These are phyloP conservation scores for Eryngium alpinum DNA, from an alignment of 140 eudicot species.

Conservation along the genomic window DNA sequence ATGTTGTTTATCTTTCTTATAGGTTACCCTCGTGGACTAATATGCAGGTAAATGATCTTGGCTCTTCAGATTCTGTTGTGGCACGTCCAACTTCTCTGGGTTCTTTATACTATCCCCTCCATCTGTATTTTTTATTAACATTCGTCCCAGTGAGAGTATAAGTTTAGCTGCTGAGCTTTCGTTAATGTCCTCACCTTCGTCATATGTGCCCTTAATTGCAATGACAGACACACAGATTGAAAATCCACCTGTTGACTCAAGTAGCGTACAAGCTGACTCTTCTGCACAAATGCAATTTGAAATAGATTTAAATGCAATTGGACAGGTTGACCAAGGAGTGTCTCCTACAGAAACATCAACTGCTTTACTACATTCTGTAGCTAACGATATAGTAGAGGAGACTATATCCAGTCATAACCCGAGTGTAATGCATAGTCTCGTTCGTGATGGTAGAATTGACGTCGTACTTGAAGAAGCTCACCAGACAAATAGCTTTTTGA, in stretches of 20 bases:
- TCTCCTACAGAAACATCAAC: conserved; percentile 29
- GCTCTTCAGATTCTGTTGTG: conserved; percentile 80
- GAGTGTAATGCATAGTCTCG: conserved; percentile 12
- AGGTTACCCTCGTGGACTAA: conserved; percentile 22
- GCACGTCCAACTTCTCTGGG: conserved; percentile 73
- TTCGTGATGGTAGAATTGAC: conserved; percentile 2
- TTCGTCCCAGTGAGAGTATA: conserved; percentile 47
- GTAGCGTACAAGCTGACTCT: conserved; percentile 46
- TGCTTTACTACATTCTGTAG: conserved; percentile 24
- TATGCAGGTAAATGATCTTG: conserved; percentile 92
- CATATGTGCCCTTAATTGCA: conserved; percentile 47
- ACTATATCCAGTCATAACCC: conserved; percentile 24
- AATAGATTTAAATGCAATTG: conserved; percentile 44
- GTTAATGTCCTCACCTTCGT: conserved; percentile 61
- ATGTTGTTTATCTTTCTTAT: conserved; percentile 15
- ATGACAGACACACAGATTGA: conserved; percentile 27
- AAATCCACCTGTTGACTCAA: conserved; percentile 23
- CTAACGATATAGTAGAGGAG: conserved; percentile 15
- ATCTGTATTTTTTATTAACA: conserved; percentile 66
- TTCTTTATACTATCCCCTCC: conserved; percentile 82
- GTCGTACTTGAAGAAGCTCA: conserved; percentile 20
- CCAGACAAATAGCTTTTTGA: conserved; percentile 24
- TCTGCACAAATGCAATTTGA: conserved; percentile 40
- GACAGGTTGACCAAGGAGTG: conserved; percentile 37
- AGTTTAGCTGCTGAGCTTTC: conserved; percentile 61